phyloP scores from a whole-genome alignment of 2,329 filamentous ascomycete genomes.

The Ophiostoma sp. region DNA sequence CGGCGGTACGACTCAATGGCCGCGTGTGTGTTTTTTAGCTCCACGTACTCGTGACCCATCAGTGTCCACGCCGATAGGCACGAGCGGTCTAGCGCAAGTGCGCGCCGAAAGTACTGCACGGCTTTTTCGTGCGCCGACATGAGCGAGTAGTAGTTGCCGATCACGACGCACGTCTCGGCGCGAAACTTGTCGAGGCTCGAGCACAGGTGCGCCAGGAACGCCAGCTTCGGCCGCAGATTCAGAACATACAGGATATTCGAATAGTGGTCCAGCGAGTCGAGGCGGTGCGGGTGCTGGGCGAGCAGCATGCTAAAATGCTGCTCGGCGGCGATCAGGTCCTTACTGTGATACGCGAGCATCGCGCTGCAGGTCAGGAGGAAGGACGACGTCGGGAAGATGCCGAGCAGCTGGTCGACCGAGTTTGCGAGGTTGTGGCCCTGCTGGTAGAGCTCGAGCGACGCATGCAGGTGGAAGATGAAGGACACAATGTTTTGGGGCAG shows the following conservation, averaged over 20 bases:
- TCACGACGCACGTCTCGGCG: slow-evolving; percentile 91
- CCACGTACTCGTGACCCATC: slow-evolving; percentile 98
- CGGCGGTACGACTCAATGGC: slow-evolving; percentile 95
- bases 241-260: slow-evolving; percentile 97
- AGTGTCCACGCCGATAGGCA: slow-evolving; percentile 96
- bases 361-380: slow-evolving; percentile 89
- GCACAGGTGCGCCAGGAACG: slow-evolving; percentile 86
- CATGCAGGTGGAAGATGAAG: slow-evolving; percentile 88
- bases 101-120: slow-evolving; percentile 93
- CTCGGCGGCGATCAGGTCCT: slow-evolving; percentile 65
- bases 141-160: slow-evolving; percentile 94
- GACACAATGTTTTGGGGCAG: slow-evolving; percentile 88
- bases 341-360: slow-evolving; percentile 82
- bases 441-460: slow-evolving; percentile 87
- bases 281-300: slow-evolving; percentile 64
- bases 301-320: slow-evolving; percentile 71
- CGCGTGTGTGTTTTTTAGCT: slow-evolving; percentile 96
- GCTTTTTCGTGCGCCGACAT: slow-evolving; percentile 96
- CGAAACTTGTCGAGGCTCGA: slow-evolving; percentile 91
- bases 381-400: slow-evolving; percentile 79
- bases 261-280: slow-evolving; percentile 91
- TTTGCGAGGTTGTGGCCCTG: slow-evolving; percentile 69
- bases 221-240: slow-evolving; percentile 77
- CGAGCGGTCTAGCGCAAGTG: slow-evolving; percentile 79
- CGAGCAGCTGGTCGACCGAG: slow-evolving; percentile 69